phyloP scores from a whole-genome alignment of 495 filamentous ascomycete species.

The Trichocladium antarcticum region DNA sequence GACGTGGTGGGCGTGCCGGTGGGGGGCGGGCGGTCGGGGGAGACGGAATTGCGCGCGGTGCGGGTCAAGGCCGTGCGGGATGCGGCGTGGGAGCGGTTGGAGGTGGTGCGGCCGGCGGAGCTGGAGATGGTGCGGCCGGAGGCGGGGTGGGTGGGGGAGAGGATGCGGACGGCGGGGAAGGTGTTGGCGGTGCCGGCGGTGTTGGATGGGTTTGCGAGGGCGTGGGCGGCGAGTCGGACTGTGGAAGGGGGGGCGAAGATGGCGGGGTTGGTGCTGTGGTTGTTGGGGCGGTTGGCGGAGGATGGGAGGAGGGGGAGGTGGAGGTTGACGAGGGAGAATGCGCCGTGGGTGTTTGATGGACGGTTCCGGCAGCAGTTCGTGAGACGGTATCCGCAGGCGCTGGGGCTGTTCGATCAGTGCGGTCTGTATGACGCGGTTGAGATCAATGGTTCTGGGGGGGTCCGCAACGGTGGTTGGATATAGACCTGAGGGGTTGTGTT shows the following conservation, averaged over 20 bases:
- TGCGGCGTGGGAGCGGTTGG: neutral
- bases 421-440: neutral
- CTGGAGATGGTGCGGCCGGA: neutral
- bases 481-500: too few relatives aligned
- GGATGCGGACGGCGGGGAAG: neutral
- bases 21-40: neutral
- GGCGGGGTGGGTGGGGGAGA: slow-evolving; percentile 1
- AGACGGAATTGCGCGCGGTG: neutral
- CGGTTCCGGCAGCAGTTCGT: neutral
- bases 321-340: neutral
- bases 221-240: neutral
- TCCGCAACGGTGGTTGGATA: too few relatives aligned
- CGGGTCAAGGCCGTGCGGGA: neutral
- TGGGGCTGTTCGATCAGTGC: neutral
- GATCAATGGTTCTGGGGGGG: too few relatives aligned
- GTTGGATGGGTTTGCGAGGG: slow-evolving; percentile 2
- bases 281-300: neutral
- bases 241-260: neutral
- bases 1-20: neutral
- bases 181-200: slow-evolving; percentile 3
- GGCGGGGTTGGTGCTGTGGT: neutral
- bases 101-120: neutral
- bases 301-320: neutral
- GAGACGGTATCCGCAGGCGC: neutral
- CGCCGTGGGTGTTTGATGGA: neutral